Conservation (phyloP, 1,284 basidiomycete genomes). For the Fomitiporia mediterranea region DNA sequence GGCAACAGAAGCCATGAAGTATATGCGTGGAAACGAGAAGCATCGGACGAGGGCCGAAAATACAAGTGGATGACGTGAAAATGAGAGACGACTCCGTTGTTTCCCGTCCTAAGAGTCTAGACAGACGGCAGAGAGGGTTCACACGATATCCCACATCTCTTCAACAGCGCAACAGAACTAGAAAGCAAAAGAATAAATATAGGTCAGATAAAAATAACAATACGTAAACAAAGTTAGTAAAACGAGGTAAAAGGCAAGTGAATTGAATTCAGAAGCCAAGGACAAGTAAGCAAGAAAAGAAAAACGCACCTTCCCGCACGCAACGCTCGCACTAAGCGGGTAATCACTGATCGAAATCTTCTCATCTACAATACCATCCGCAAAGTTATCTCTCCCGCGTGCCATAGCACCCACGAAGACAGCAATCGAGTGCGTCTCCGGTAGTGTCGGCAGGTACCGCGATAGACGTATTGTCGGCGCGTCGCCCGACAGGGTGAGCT, state of each 20-base stretch:
- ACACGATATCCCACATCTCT: slow-evolving; percentile 21
- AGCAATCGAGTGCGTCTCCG: slow-evolving; percentile 84
- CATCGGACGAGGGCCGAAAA: no score
- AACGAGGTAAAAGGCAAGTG: background rate
- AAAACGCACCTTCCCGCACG: slow-evolving; percentile 84
- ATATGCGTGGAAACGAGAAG: no score
- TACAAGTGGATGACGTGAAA: no score
- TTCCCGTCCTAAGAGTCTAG: no score
- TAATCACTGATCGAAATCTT: slow-evolving; percentile 98
- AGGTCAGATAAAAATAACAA: background rate
- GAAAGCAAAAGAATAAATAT: background rate
- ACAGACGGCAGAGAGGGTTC: background rate
- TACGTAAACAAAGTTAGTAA: slow-evolving; percentile 1
- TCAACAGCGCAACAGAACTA: slow-evolving; percentile 22
- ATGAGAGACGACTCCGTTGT: no score
- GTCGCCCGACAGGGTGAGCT: slow-evolving; percentile 93
- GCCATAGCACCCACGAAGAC: slow-evolving; percentile 99
- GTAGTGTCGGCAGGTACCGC: slow-evolving; percentile 77
- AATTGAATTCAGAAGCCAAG: background rate
- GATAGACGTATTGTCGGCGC: slow-evolving; percentile 82
- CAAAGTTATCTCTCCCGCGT: slow-evolving; percentile 93
- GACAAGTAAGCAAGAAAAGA: no score
- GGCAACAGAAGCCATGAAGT: no score
- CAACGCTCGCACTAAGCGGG: slow-evolving; percentile 89
- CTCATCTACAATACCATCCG: slow-evolving; percentile 93